Evolutionary conservation across 2,329 filamentous ascomycete species (phyloP), one percentile per base, ranked within the genome.

Genomic region (Biscogniauxia mediterranea): DNA sequence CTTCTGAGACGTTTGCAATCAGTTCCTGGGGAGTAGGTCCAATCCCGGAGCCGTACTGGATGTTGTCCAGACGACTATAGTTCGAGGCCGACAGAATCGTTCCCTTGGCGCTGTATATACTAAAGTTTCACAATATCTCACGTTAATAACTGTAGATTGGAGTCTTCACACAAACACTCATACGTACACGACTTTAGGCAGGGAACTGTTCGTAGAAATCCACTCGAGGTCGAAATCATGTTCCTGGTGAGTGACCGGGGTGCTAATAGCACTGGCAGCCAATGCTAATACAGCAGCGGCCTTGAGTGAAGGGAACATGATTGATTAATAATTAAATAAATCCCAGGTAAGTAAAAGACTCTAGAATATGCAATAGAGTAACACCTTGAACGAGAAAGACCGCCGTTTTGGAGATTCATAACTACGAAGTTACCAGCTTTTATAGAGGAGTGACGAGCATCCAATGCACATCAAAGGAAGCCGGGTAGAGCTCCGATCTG

Each of bases 81-180:
- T 72, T 73, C 1, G 73, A 76, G n/a, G 70, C 70, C 1, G 73
- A 73, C n/a, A 75, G 61, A 21, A 74, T 75, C 8, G 71, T 75
- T 2, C 71, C 73, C 4, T 65, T 65, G 0, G 70, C 65, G 54
- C 65, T 73, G 49, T 69, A 69, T 21, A 72, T 66, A 42, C 63
- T 68, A 52, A 8, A 26, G 13, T n/a, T 20, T 38, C 21, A n/a
- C 9, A 19, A 52, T 13, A 13, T 21, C 28, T 17, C 11, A 28
- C 2, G 56, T 57, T 46, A 56, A 20, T 42, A 19, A 9, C 7
- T 52, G 20, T 25, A 28, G 54, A n/a, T 3, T 19, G 38, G 9
- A 2, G 11, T 56, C 2, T 15, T 21, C 19, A 11, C 19, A 11
- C 50, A 5, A 19, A 52, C 1, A 17, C 50, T 21, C 19, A 5